Evolutionary conservation across 2,329 filamentous ascomycete genomes (phyloP).

Genomic region (Hirsutella thompsonii): DNA sequence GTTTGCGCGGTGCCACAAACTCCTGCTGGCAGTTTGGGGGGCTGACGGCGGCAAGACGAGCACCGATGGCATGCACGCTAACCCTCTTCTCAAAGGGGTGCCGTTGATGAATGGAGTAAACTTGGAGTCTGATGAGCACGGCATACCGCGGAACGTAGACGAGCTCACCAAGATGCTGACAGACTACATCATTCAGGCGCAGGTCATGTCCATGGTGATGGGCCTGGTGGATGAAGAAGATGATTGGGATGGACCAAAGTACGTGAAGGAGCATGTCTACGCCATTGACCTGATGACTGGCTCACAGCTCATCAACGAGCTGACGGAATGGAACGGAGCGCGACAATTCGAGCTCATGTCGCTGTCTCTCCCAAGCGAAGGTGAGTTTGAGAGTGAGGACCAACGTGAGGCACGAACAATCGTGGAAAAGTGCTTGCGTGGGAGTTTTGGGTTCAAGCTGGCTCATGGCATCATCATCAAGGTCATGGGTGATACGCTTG

Average conservation of each 20-base stretch:
- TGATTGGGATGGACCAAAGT: conserved; percentile 40
- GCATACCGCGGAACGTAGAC: conserved; percentile 19
- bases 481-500: conserved; percentile 35
- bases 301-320: conserved; percentile 37
- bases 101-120: conserved; percentile 18
- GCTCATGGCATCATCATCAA: conserved; percentile 39
- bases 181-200: conserved; percentile 46
- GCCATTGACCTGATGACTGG: conserved; percentile 35
- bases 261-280: conserved; percentile 33
- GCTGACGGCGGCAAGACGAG: conserved; percentile 25
- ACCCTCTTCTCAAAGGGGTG: conserved; percentile 31
- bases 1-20: conserved; percentile 30
- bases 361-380: conserved; percentile 16
- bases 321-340: conserved; percentile 36
- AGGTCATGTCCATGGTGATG: conserved; percentile 37
- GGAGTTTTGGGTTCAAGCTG: conserved; percentile 42
- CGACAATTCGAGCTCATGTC: conserved; percentile 37
- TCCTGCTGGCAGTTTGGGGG: conserved; percentile 39
- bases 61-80: conserved; percentile 37
- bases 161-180: conserved; percentile 30
- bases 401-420: conserved; percentile 35
- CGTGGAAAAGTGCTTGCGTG: conserved; percentile 34
- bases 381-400: conserved; percentile 21
- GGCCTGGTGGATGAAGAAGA: conserved; percentile 35
- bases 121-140: conserved; percentile 10